A percentile compares a stretch with the other conserved stretches of the same genome.
These are phyloP conservation scores for Fraxinus sp. DNA, from an alignment of 305 asterid genomes.

Conservation along the genomic window DNA sequence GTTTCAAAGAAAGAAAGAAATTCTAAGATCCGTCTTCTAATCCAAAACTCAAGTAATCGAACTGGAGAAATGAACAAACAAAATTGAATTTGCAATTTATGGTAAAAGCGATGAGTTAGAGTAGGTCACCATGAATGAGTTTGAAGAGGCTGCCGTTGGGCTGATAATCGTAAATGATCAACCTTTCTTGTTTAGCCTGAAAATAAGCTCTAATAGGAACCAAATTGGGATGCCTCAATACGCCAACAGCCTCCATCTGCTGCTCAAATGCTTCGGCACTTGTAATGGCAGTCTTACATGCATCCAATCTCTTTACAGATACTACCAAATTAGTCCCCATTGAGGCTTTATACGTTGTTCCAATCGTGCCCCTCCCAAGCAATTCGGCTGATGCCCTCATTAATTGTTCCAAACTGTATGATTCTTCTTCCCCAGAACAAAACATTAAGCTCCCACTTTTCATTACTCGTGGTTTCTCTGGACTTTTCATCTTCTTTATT, in stretches of 20 bases:
- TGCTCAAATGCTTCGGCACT: conserved; percentile 74
- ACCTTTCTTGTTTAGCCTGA: conserved; percentile 86
- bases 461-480: conserved; percentile 28
- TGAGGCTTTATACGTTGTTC: conserved; percentile 90
- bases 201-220: conserved; percentile 89
- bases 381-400: conserved; percentile 97
- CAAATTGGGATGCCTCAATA: conserved; percentile 84
- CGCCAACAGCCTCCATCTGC: conserved; percentile 84
- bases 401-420: conserved; percentile 63
- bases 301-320: conserved; percentile 80
- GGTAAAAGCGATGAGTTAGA: not conserved
- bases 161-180: conserved; percentile 78
- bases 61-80: not conserved
- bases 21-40: not conserved
- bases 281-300: conserved; percentile 66
- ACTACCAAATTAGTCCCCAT: conserved; percentile 67
- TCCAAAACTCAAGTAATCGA: not conserved
- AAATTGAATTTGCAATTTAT: not conserved
- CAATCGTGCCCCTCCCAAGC: conserved; percentile 89
- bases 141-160: conserved; percentile 93
- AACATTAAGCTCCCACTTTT: conserved; percentile 69
- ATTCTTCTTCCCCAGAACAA: conserved; percentile 74
- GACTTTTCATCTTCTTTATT: conserved; percentile 26
- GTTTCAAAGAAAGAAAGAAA: not conserved
- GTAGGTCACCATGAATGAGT: conserved; percentile 74